Conservation (phyloP, 2,329 filamentous ascomycete species). For the Fusarium gaditjirri region DNA sequence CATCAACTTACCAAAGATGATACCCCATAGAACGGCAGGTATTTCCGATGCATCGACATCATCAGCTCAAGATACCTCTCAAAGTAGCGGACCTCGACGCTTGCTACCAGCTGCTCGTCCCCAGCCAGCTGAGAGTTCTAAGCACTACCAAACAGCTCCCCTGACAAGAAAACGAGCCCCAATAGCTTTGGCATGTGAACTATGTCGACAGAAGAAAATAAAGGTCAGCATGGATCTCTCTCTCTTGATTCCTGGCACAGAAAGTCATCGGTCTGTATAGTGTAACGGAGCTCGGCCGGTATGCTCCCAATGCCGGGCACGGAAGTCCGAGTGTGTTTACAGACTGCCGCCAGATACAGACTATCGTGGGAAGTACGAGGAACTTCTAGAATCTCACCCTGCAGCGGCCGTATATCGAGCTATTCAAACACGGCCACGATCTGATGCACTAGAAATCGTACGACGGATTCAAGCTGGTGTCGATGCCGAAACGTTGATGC, state of each 20-base stretch:
- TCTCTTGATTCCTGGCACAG: too few relatives aligned
- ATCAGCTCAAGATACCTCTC: neutral
- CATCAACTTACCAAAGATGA: neutral
- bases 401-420: neutral
- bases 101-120: neutral
- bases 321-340: neutral
- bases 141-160: neutral
- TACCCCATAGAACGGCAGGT: neutral
- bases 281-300: neutral
- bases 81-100: neutral
- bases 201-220: constrained; percentile 2
- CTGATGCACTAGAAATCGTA: constrained; percentile 1
- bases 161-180: neutral
- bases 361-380: neutral
- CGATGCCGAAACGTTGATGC: neutral
- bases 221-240: neutral
- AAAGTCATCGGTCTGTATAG: neutral
- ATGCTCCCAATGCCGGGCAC: neutral
- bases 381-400: neutral
- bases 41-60: neutral
- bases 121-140: rapidly evolving
- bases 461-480: neutral
- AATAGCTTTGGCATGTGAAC: neutral
- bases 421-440: neutral
- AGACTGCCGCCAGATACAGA: neutral